A percentile compares a stretch with the other conserved stretches of the same genome.
phyloP scores from a whole-genome alignment of 164 flowering plant genomes.

The Vitis labrusca region DNA sequence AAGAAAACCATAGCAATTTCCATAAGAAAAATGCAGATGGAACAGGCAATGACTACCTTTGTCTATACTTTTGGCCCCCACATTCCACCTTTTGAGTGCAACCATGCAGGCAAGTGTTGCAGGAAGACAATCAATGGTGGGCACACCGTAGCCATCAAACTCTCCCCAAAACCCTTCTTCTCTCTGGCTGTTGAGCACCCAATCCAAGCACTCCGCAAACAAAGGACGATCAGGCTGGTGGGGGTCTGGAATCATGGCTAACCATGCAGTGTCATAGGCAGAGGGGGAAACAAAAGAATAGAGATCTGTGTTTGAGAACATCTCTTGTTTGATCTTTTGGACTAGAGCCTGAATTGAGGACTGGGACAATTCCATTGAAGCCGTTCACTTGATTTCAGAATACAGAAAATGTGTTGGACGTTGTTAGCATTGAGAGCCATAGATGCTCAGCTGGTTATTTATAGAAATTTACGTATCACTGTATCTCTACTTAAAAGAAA shows the following conservation, averaged over 20 bases:
- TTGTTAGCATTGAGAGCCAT: too few species aligned
- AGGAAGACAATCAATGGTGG: slow-evolving; percentile 34
- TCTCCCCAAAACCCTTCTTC: slow-evolving; percentile 50
- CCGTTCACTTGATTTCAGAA: too few species aligned
- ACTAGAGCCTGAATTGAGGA: slow-evolving; percentile 15
- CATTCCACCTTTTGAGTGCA: slow-evolving; percentile 44
- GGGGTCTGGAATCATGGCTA: slow-evolving; percentile 45
- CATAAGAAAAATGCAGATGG: background rate
- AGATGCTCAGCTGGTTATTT: too few species aligned
- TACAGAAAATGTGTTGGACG: too few species aligned
- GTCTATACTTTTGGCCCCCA: slow-evolving; percentile 13
- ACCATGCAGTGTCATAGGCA: slow-evolving; percentile 62
- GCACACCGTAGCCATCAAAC: slow-evolving; percentile 11
- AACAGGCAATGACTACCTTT: slow-evolving; percentile 25
- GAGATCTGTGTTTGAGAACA: slow-evolving; percentile 18
- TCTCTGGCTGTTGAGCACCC: slow-evolving; percentile 41
- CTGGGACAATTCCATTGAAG: background rate
- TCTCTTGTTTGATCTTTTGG: slow-evolving; percentile 21
- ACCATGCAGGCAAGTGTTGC: slow-evolving; percentile 46
- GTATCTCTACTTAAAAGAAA: too few species aligned
- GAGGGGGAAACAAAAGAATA: slow-evolving; percentile 31
- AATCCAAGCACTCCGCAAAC: slow-evolving; percentile 38
- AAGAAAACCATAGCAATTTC: background rate
- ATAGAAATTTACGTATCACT: too few species aligned
- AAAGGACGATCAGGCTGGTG: slow-evolving; percentile 18